Evolutionary conservation across 169 alveolate species (phyloP).

Genomic region (Babesia gibsoni): DNA sequence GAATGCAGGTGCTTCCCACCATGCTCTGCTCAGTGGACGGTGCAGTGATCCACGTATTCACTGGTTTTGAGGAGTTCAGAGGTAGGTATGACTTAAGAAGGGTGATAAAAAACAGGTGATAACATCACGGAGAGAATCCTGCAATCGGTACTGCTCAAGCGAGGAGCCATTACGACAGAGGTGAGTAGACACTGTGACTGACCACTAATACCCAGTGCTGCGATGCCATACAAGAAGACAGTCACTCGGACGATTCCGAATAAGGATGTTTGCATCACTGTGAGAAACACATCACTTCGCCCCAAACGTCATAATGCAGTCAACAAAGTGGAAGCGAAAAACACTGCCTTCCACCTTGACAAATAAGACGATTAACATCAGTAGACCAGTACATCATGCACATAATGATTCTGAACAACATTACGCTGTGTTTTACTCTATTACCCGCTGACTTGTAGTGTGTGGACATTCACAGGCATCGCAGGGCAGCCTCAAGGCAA

Average conservation of each 20-base stretch:
- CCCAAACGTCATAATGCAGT: too few relatives aligned
- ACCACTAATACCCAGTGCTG: slow-evolving; percentile 39
- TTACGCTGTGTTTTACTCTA: too few relatives aligned
- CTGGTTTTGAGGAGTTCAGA: slow-evolving; percentile 60
- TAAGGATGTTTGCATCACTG: too few relatives aligned
- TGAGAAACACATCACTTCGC: too few relatives aligned
- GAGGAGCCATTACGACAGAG: slow-evolving; percentile 44
- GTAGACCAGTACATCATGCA: neutral
- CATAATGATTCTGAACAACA: neutral
- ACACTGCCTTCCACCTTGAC: slow-evolving; percentile 6
- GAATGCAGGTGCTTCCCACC: slow-evolving; percentile 56
- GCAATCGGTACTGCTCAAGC: slow-evolving; percentile 33
- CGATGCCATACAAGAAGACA: slow-evolving; percentile 18
- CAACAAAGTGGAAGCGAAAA: too few relatives aligned
- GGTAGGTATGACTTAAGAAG: slow-evolving; percentile 4
- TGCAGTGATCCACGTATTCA: slow-evolving; percentile 20
- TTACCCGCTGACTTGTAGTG: too few relatives aligned
- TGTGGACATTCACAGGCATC: too few relatives aligned
- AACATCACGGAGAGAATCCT: slow-evolving; percentile 22
- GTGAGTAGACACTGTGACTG: neutral
- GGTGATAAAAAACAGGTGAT: slow-evolving; percentile 32
- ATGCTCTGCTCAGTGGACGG: slow-evolving; percentile 48
- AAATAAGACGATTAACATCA: slow-evolving; percentile 1
- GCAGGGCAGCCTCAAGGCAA: too few relatives aligned
- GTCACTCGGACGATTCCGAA: slow-evolving; percentile 19